These are phyloP conservation scores for Metschnikowia corniflorae DNA, from an alignment of 805 yeast species.

Conservation along the genomic window DNA sequence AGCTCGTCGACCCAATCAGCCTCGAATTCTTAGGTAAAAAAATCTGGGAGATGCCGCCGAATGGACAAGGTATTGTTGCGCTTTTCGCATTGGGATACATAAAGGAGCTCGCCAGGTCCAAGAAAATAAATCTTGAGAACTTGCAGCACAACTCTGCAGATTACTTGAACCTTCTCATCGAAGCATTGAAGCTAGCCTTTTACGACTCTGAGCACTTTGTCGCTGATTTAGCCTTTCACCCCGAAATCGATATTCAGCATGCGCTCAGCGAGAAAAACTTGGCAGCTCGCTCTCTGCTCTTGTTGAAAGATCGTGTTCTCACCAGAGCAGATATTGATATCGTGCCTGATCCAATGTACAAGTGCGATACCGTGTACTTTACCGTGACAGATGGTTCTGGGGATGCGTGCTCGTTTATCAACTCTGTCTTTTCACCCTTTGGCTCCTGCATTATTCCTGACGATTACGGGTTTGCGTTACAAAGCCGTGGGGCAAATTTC, in stretches of 20 bases:
- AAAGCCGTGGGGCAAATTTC: slow-evolving; percentile 77
- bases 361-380: slow-evolving; percentile 18
- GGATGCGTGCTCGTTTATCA: slow-evolving; percentile 70
- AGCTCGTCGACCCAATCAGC: slow-evolving; percentile 62
- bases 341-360: slow-evolving; percentile 17
- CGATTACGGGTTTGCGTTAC: slow-evolving; percentile 63
- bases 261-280: slow-evolving; percentile 35
- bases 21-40: slow-evolving; percentile 48
- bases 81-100: slow-evolving; percentile 66
- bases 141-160: slow-evolving; percentile 65
- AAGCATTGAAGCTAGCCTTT: slow-evolving; percentile 67
- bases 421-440: slow-evolving; percentile 65
- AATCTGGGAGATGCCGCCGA: slow-evolving; percentile 83
- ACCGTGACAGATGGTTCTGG: slow-evolving; percentile 15
- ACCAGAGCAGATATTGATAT: slow-evolving; percentile 13
- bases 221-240: slow-evolving; percentile 50
- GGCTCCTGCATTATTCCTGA: slow-evolving; percentile 71
- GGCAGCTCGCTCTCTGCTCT: slow-evolving; percentile 9
- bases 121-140: slow-evolving; percentile 37
- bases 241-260: slow-evolving; percentile 34
- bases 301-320: slow-evolving; percentile 7
- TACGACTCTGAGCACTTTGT: slow-evolving; percentile 73
- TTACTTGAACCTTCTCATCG: slow-evolving; percentile 67
- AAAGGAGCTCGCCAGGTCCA: slow-evolving; percentile 46
- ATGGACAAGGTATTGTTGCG: slow-evolving; percentile 78